phyloP scores from a whole-genome alignment of 192 early-diverging fungal genomes.

The Backusella parvicylindrica region DNA sequence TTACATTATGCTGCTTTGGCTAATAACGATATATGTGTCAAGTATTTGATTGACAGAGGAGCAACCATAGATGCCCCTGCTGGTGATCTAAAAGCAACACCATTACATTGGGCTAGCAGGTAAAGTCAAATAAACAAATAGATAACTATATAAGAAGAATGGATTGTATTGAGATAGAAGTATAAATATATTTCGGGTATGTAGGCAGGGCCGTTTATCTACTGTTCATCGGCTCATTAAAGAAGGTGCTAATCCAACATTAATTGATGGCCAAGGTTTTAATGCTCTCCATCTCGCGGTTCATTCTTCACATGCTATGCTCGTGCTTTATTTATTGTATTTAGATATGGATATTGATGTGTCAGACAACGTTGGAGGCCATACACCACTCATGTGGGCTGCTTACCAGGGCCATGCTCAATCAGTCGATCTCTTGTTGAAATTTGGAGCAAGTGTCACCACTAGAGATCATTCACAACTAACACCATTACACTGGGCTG shows the following conservation, averaged over 20 bases:
- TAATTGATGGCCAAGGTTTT: slow-evolving; percentile 84
- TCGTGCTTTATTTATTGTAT: slow-evolving; percentile 72
- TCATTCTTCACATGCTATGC: slow-evolving; percentile 76
- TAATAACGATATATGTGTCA: slow-evolving; percentile 65
- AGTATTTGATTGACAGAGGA: slow-evolving; percentile 75
- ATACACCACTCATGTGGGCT: slow-evolving; percentile 95
- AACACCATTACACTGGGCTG: slow-evolving; percentile 90
- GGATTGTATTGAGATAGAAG: not conserved
- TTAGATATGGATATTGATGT: slow-evolving; percentile 71
- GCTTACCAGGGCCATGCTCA: slow-evolving; percentile 81
- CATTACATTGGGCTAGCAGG: slow-evolving; percentile 92
- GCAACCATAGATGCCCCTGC: slow-evolving; percentile 74
- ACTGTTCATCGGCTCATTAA: slow-evolving; percentile 71
- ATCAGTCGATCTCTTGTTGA: slow-evolving; percentile 67
- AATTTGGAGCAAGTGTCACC: slow-evolving; percentile 65
- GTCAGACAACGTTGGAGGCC: slow-evolving; percentile 69
- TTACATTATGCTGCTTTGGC: slow-evolving; percentile 87
- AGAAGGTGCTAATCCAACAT: slow-evolving; percentile 70
- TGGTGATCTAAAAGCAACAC: slow-evolving; percentile 78
- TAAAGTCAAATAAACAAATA: slow-evolving; percentile 27
- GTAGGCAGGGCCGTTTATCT: slow-evolving; percentile 69
- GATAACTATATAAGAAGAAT: not conserved
- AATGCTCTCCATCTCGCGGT: slow-evolving; percentile 87
- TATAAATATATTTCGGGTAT: not conserved
- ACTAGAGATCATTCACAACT: slow-evolving; percentile 68